These are phyloP conservation scores for Gastroboletus turbinatus DNA, from an alignment of 1,284 basidiomycete genomes.

Conservation along the genomic window DNA sequence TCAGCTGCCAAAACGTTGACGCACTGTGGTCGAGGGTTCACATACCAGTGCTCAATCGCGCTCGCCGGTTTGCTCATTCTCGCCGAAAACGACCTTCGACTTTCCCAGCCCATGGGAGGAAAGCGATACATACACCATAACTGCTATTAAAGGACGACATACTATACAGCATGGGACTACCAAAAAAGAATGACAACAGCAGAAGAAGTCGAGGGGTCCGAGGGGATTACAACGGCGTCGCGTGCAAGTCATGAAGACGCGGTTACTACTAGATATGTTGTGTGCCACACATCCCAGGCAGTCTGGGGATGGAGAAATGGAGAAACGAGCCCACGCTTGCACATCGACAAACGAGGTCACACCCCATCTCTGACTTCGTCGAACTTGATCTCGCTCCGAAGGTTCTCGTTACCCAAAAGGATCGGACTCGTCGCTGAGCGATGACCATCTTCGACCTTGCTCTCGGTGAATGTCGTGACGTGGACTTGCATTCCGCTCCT, in stretches of 20 bases:
- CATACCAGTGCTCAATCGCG: neutral
- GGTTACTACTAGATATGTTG: neutral
- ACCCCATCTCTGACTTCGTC: neutral
- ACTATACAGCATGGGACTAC: neutral
- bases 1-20: neutral
- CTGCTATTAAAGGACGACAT: neutral
- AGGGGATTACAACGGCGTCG: neutral
- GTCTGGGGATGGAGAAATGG: conserved; percentile 19
- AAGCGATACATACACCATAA: neutral
- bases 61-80: neutral
- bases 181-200: neutral
- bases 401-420: neutral
- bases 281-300: no score
- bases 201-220: neutral
- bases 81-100: neutral
- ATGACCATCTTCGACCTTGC: neutral
- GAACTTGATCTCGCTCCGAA: neutral
- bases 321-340: neutral
- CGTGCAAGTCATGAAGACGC: no score
- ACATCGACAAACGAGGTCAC: neutral
- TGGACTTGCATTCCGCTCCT: neutral
- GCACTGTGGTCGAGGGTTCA: neutral
- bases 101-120: neutral
- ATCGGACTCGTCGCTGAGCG: neutral
- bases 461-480: neutral